Percentiles rank a stretch among this genome's conserved stretches.
Evolutionary conservation across 1,139 yeast species (phyloP).

Genomic region (Arxiozyma telluris): DNA sequence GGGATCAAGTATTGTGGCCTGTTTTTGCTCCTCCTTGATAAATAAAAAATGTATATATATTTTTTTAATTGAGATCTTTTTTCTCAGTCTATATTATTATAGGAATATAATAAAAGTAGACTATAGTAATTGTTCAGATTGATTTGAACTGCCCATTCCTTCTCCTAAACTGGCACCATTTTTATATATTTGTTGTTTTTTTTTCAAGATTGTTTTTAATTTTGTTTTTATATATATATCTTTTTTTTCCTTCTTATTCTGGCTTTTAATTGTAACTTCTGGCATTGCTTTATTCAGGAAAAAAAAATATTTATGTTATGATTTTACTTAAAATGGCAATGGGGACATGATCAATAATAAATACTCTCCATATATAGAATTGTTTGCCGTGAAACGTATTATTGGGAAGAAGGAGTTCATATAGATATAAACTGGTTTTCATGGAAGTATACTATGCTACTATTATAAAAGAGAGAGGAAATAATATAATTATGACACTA

Average conservation of each 20-base stretch:
- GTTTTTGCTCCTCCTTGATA: background rate
- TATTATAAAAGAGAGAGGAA: background rate
- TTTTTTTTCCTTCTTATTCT: background rate
- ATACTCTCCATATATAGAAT: background rate
- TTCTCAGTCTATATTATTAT: no score
- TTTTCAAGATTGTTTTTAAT: background rate
- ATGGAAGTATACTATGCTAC: background rate
- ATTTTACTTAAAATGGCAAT: conserved; percentile 1
- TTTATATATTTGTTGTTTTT: no score
- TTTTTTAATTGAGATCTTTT: no score
- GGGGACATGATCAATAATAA: background rate
- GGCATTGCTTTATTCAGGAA: background rate
- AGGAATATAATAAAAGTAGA: background rate
- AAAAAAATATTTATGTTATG: background rate
- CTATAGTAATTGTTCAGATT: background rate
- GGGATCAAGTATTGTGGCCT: background rate
- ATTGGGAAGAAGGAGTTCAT: background rate
- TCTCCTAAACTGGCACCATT: no score
- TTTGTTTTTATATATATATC: background rate
- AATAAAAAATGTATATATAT: no score
- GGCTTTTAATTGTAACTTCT: background rate
- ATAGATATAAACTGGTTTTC: no score
- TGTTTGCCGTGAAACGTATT: background rate
- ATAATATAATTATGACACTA: background rate
- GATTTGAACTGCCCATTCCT: background rate